Base-by-base conservation (phyloP, 345 rosid species). In the Eucalyptus urophylla region DNA sequence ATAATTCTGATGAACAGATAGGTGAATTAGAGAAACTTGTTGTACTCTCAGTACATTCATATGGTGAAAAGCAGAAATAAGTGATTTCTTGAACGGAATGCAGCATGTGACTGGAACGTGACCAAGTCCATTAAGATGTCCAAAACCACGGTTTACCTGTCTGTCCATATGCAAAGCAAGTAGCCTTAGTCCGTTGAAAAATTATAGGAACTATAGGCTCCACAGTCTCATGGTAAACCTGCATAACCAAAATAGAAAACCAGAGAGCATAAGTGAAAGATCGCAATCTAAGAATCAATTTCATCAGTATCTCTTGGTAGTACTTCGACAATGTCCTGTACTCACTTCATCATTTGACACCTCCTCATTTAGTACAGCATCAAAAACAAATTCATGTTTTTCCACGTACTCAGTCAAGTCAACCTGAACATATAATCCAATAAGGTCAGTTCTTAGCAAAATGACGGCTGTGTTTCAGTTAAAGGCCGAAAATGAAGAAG, bases 121-220 rank as follows among this genome's bases (percentile, higher is more conserved):
- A 50, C 33, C 60, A 86, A 86, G 54, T 51, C 44, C 60, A 65
- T 85, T 67, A 86, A 80, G 88, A 76, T 76, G 47, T 22, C 85
- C 85, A 76, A 40, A 65, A 40, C 47, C 85, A 40, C 8, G 0
- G 89, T 69, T 91, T 88, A 97, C 99, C 99, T 93, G 99, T 97
- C 91, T 97, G 99, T 88, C 99, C 99, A 94, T 97, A 95, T 83
- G 99, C 99, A 94, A 97, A 97, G 95, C 98, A 97, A 91, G 99
- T 97, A 87, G 99, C 99, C 93, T 97, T 97, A 69, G 95, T 95
- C 65, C 98, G 97, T 89, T 97, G 98, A 88, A 97, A 97, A 88
- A 97, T 97, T 80, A 97, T 95, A 54, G 99, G 99, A 89, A 97
- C 97, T 90, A 97, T 96, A 85, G 99, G 98, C 95, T 97, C 98